A percentile compares a stretch with the other conserved stretches of the same genome.
phyloP scores from a whole-genome alignment of 805 yeast species.

The Myxozyma mucilagina region DNA sequence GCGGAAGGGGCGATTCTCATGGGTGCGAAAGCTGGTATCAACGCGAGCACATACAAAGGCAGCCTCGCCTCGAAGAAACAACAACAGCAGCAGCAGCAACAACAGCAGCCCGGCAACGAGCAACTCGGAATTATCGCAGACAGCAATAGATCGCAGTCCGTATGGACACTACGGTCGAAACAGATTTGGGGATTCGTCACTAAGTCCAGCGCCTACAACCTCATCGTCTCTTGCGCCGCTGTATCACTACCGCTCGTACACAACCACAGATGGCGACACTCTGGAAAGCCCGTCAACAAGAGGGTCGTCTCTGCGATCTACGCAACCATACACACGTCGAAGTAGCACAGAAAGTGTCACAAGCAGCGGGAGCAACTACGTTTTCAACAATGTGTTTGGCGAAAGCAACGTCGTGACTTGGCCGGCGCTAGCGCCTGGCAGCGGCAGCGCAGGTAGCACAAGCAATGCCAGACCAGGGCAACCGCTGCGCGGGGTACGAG shows the following conservation, averaged over 20 bases:
- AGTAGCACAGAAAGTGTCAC: neutral
- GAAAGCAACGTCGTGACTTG: neutral
- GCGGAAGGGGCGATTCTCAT: conserved; percentile 26
- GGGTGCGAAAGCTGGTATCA: conserved; percentile 29
- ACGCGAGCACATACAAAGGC: conserved; percentile 6
- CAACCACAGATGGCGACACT: neutral
- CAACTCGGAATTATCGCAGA: neutral
- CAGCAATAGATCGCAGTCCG: neutral
- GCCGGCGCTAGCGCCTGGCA: neutral
- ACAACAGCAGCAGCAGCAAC: too few relatives aligned
- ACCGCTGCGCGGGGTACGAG: neutral
- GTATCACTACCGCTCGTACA: conserved; percentile 3
- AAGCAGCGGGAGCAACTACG: conserved; percentile 8
- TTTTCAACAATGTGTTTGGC: conserved; percentile 19
- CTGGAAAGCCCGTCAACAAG: neutral
- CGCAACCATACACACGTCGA: neutral
- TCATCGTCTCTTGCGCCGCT: conserved; percentile 26
- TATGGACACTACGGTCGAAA: neutral
- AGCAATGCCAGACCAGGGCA: neutral
- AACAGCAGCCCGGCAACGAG: neutral
- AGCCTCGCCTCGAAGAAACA: neutral
- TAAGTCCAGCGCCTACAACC: conserved; percentile 17
- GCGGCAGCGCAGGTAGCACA: neutral
- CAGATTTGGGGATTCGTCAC: neutral
- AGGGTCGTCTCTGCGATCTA: neutral